phyloP scores from a whole-genome alignment of 345 rosid species.

The Mallotus nudiflorus region DNA sequence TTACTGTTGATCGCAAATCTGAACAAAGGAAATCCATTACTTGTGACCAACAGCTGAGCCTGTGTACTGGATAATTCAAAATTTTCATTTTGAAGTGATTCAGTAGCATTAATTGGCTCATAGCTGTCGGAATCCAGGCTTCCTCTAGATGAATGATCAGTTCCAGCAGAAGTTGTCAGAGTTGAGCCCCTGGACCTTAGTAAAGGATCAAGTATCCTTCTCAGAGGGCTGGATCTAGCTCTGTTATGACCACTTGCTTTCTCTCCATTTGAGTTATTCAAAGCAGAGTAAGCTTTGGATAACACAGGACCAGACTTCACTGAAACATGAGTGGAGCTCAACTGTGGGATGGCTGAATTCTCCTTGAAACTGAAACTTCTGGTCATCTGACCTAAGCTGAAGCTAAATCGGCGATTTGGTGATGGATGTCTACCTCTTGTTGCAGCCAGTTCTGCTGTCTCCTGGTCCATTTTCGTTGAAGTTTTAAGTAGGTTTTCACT shows the following conservation, averaged over 20 bases:
- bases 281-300: conserved; percentile 36
- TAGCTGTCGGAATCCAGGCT: conserved; percentile 33
- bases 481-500: conserved; percentile 36
- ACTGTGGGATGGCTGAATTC: conserved; percentile 44
- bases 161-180: conserved; percentile 35
- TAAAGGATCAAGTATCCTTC: conserved; percentile 72
- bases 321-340: conserved; percentile 47
- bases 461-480: conserved; percentile 43
- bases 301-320: conserved; percentile 58
- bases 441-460: conserved; percentile 34
- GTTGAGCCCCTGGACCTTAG: conserved; percentile 48
- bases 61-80: conserved; percentile 34
- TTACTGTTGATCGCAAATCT: conserved; percentile 59
- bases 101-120: conserved; percentile 24
- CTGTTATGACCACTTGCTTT: conserved; percentile 36
- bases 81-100: conserved; percentile 36
- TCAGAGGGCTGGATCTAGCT: conserved; percentile 70
- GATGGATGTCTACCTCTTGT: conserved; percentile 51
- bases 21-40: conserved; percentile 70
- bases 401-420: conserved; percentile 73
- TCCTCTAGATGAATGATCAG: conserved; percentile 36
- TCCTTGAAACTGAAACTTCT: conserved; percentile 83
- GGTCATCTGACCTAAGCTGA: conserved; percentile 66
- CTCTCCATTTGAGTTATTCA: conserved; percentile 40
- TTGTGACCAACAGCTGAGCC: conserved; percentile 63